phyloP scores from a whole-genome alignment of 371 early-diverging fungal species.

The Funneliformis caledonium region DNA sequence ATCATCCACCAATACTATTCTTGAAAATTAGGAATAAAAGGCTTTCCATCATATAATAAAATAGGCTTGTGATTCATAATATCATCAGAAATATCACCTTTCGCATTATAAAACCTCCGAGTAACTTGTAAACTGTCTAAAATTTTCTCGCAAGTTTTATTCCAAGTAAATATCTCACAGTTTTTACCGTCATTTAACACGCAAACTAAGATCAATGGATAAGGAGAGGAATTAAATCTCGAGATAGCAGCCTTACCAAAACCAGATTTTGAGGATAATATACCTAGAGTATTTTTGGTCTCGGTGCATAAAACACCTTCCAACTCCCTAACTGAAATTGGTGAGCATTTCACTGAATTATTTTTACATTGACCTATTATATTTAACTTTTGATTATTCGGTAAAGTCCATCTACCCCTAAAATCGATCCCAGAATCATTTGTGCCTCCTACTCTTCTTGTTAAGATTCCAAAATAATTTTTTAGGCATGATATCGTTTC shows the following conservation, averaged over 20 bases:
- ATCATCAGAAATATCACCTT: not conserved
- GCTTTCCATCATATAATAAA: not conserved
- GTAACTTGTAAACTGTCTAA: constrained; percentile 24
- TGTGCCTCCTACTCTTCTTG: constrained; percentile 20
- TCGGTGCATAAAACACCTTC: constrained; percentile 24
- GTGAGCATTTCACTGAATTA: not conserved
- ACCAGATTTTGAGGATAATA: constrained; percentile 15
- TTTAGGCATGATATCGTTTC: constrained; percentile 29
- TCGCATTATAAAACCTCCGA: not conserved
- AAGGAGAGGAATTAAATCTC: constrained; percentile 2
- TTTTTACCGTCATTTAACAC: not conserved
- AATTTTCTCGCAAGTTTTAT: constrained; percentile 18
- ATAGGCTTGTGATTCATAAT: not conserved
- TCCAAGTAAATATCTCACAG: constrained; percentile 14
- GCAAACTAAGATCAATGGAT: constrained; percentile 12
- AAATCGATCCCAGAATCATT: constrained; percentile 39
- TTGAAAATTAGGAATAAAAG: not conserved
- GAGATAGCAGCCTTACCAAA: not conserved
- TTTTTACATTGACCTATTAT: constrained; percentile 39
- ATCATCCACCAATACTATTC: not conserved
- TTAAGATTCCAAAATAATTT: constrained; percentile 21
- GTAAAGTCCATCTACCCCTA: constrained; percentile 33
- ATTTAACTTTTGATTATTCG: constrained; percentile 4
- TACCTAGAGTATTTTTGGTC: constrained; percentile 4
- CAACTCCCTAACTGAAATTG: constrained; percentile 29